Evolutionary conservation across 257 asterid species (phyloP), one percentile per base, ranked within the genome.

Genomic region (Solanum medicagineum): DNA sequence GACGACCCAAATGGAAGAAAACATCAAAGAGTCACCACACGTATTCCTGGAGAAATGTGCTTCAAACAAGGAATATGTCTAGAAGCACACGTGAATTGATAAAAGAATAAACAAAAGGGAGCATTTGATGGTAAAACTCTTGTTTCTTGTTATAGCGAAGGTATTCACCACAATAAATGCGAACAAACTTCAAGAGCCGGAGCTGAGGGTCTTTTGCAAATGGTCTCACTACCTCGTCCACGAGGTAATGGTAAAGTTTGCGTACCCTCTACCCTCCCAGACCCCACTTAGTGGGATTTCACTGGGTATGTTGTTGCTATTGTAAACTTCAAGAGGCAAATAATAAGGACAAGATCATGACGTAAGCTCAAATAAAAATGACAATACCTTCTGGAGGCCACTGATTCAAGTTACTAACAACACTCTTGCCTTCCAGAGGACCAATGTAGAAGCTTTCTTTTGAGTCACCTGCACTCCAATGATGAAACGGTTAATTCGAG

Each of bases 401-500:
- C 86, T 93, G 95, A 87, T 93, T 93, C 85, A 89, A 84, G 81
- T 71, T 19, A 80, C 88, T 83, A 57, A 1, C 45, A 32, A 84
- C 69, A 8, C 84, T 20, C 17, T 11, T 59, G 29, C 80, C 90
- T 70, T 90, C 91, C 79, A 87, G 85, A 82, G 94, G 86, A 45
- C 95, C 94, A 81, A 93, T 82, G 45, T 90, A 83, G 89, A 93
- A 91, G 89, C 89, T 87, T 85, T 93, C 94, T 85, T 91, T 93
- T 10, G 91, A 88, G 84, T 93, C 95, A 54, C 95, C 95, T 91
- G 87, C 81, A 83, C 59, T 26, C 73, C 79, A 83, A 62, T 68
- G 8, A 83, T 24, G 86, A 71, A 55, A 10, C 14, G 0, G 17
- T 54, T 69, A 68, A 71, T 29, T 15, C 6, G 6, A 86, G 59